These are phyloP conservation scores for Aspergillus felis DNA, from an alignment of 2,329 filamentous ascomycete species.

Conservation along the genomic window DNA sequence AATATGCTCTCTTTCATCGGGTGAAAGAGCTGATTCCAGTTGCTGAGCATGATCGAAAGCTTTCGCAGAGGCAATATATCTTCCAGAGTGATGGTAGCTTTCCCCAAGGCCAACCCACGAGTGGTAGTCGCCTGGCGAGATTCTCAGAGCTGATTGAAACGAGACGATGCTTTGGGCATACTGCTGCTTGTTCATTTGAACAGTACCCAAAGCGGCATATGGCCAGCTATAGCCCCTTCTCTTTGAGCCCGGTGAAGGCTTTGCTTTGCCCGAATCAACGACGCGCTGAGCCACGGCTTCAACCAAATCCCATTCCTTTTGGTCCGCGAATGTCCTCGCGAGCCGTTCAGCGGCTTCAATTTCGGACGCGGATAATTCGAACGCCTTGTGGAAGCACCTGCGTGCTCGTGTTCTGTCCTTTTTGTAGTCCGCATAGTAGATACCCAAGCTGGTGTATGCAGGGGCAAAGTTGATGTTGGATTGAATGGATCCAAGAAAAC, in stretches of 20 bases:
- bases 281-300: conserved; percentile 88
- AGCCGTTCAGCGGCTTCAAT: conserved; percentile 82
- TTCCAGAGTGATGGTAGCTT: conserved; percentile 89
- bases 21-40: conserved; percentile 60
- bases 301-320: conserved; percentile 93
- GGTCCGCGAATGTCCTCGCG: conserved; percentile 79
- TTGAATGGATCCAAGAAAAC: conserved; percentile 79
- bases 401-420: conserved; percentile 81
- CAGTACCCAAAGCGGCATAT: conserved; percentile 86
- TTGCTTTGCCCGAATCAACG: conserved; percentile 89
- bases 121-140: conserved; percentile 83
- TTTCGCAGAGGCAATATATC: conserved; percentile 90
- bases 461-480: conserved; percentile 84
- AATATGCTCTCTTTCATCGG: conserved; percentile 60
- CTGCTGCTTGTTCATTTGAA: conserved; percentile 90
- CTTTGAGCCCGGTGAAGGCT: conserved; percentile 86
- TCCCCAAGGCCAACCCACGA: conserved; percentile 97
- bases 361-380: conserved; percentile 85
- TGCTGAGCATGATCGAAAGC: conserved; percentile 82
- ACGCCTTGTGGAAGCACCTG: conserved; percentile 94
- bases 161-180: conserved; percentile 85
- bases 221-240: conserved; percentile 94
- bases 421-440: conserved; percentile 88
- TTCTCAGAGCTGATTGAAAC: conserved; percentile 82
- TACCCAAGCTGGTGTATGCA: conserved; percentile 83